Conservation (phyloP, 2,329 filamentous ascomycete genomes). For the Dothideomycetes sp. region DNA sequence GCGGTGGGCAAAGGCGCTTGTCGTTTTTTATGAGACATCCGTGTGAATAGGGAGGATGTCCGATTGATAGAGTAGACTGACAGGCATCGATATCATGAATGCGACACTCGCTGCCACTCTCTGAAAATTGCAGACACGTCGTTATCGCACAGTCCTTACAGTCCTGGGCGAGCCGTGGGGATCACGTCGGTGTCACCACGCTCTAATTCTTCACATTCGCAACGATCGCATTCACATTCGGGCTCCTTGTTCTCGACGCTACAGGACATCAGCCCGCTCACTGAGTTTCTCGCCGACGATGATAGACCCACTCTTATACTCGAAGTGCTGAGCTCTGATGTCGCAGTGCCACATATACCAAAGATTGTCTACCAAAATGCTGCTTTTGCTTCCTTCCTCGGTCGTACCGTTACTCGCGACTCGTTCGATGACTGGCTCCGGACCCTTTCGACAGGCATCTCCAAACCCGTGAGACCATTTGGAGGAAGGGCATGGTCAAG, state of each 20-base stretch:
- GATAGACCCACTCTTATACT: constrained; percentile 7
- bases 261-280: constrained; percentile 6
- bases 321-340: constrained; percentile 3
- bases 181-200: constrained; percentile 2
- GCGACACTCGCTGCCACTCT: too few relatives aligned
- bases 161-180: too few relatives aligned
- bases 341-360: constrained; percentile 8
- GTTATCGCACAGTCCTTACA: too few relatives aligned
- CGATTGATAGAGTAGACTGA: too few relatives aligned
- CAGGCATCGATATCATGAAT: too few relatives aligned
- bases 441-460: neutral
- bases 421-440: constrained; percentile 9
- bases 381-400: constrained; percentile 4
- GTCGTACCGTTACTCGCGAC: constrained; percentile 1
- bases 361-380: constrained; percentile 11
- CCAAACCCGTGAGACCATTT: constrained; percentile 2
- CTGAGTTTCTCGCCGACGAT: constrained; percentile 9
- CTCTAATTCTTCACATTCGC: constrained; percentile 9
- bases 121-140: too few relatives aligned
- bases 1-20: too few relatives aligned
- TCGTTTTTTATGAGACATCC: too few relatives aligned
- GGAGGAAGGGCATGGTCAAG: constrained; percentile 12
- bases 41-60: too few relatives aligned
- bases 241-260: constrained; percentile 5
- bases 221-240: constrained; percentile 1